These are phyloP conservation scores for Cyberlindnera euphorbiae DNA, from an alignment of 805 yeast species.

Conservation along the genomic window DNA sequence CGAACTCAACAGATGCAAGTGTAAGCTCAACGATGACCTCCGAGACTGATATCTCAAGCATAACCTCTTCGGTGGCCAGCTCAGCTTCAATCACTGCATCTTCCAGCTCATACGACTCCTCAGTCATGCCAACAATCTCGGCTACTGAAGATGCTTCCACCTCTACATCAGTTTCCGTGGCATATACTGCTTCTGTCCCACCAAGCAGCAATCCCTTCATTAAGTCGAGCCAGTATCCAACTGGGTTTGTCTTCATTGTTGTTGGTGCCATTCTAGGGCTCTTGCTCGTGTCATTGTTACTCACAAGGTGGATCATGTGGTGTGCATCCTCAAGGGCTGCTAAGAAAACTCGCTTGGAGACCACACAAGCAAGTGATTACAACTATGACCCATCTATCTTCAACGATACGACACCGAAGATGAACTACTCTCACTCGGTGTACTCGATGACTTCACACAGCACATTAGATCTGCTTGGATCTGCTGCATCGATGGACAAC, in stretches of 20 bases:
- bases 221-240: slow-evolving; percentile 40
- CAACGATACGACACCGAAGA: slow-evolving; percentile 13
- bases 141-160: slow-evolving; percentile 1
- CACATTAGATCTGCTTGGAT: slow-evolving; percentile 24
- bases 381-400: slow-evolving; percentile 24
- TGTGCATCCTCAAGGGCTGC: slow-evolving; percentile 28
- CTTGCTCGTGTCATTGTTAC: slow-evolving; percentile 21
- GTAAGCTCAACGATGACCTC: no score
- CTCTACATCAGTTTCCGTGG: slow-evolving; percentile 2
- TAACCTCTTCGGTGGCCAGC: background rate
- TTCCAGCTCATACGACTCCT: background rate
- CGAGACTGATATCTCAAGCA: no score
- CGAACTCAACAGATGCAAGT: no score
- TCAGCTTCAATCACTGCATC: slow-evolving; percentile 3
- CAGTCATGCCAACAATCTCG: slow-evolving; percentile 4
- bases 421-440: slow-evolving; percentile 23
- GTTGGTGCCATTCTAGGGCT: slow-evolving; percentile 67
- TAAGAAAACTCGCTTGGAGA: slow-evolving; percentile 11
- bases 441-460: slow-evolving; percentile 30
- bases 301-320: slow-evolving; percentile 23
- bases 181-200: slow-evolving; percentile 25
- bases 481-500: slow-evolving; percentile 17
- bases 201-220: slow-evolving; percentile 50
- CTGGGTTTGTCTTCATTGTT: slow-evolving; percentile 75
- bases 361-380: slow-evolving; percentile 4